Evolutionary conservation across 2,329 filamentous ascomycete genomes (phyloP).

Genomic region (Talaromyces sp.): DNA sequence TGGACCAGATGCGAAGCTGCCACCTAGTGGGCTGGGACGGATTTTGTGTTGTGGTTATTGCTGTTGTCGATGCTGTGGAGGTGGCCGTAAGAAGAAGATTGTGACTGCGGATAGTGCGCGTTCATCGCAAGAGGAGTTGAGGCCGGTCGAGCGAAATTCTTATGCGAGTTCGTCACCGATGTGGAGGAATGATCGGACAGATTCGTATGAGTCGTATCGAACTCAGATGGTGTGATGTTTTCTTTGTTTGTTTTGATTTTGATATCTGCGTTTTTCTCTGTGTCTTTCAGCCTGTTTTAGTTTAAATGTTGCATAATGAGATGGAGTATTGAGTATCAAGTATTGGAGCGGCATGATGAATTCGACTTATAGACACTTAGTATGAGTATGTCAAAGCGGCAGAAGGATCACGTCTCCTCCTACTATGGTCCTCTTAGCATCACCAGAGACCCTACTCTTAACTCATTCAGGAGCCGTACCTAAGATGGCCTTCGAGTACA

Average conservation of each 20-base stretch:
- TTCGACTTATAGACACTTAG: neutral
- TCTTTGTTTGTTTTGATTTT: neutral
- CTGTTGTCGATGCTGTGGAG: constrained; percentile 2
- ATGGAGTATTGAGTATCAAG: neutral
- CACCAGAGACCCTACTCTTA: neutral
- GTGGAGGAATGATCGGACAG: neutral
- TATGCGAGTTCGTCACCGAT: neutral
- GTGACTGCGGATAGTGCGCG: neutral
- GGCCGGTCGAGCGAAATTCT: neutral
- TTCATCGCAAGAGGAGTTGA: constrained; percentile 5
- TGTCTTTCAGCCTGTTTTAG: neutral
- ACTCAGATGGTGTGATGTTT: neutral
- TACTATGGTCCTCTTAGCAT: neutral
- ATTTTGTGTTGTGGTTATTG: constrained; percentile 16
- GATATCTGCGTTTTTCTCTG: neutral
- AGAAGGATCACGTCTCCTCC: neutral
- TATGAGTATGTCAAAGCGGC: too few relatives aligned
- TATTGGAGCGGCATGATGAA: too few relatives aligned
- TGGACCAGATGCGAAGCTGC: constrained; percentile 8
- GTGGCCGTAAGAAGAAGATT: neutral
- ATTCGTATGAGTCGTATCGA: constrained; percentile 10
- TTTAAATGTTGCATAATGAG: neutral
- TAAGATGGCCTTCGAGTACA: neutral
- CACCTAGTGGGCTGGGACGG: constrained; percentile 1
- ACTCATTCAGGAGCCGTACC: neutral